These are phyloP conservation scores for Lactarius indigo DNA, from an alignment of 768 basidiomycete genomes.

Conservation along the genomic window DNA sequence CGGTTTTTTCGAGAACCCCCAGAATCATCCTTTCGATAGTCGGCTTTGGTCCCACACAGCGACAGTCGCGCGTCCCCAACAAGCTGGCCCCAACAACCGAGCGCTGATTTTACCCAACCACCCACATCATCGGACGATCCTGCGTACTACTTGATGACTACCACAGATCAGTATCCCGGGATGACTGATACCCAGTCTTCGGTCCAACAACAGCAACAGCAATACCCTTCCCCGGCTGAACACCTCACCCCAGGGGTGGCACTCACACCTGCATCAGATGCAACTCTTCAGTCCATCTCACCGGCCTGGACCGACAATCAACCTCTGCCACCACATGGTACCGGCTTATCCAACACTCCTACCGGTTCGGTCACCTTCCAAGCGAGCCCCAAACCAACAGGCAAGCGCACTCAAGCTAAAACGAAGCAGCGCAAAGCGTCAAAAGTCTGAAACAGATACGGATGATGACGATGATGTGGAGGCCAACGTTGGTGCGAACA, in stretches of 20 bases:
- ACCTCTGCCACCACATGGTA: constrained; percentile 6
- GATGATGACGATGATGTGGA: constrained; percentile 13
- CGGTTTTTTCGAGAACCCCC: not conserved
- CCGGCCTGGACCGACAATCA: constrained; percentile 9
- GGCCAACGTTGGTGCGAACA: not conserved
- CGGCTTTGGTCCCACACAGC: not conserved
- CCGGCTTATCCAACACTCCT: constrained; percentile 2
- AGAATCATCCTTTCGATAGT: not conserved
- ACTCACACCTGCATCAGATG: constrained; percentile 11
- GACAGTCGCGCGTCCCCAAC: not conserved
- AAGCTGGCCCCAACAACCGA: not conserved
- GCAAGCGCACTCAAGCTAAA: not conserved
- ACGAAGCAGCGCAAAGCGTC: constrained; percentile 11
- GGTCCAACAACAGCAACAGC: not conserved
- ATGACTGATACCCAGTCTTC: not conserved
- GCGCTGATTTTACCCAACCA: not conserved
- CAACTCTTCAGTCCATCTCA: constrained; percentile 7
- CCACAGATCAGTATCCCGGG: not conserved
- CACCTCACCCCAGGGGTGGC: constrained; percentile 2
- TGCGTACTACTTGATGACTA: not conserved
- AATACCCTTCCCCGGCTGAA: constrained; percentile 1
- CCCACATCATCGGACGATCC: not conserved
- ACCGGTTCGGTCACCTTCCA: not conserved
- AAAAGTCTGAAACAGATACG: constrained; percentile 10
- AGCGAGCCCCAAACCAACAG: not conserved